A percentile compares a stretch with the other conserved stretches of the same genome.
These are phyloP conservation scores for Ensete glaucum DNA, from an alignment of 176 grass and related monocot species.

Conservation along the genomic window DNA sequence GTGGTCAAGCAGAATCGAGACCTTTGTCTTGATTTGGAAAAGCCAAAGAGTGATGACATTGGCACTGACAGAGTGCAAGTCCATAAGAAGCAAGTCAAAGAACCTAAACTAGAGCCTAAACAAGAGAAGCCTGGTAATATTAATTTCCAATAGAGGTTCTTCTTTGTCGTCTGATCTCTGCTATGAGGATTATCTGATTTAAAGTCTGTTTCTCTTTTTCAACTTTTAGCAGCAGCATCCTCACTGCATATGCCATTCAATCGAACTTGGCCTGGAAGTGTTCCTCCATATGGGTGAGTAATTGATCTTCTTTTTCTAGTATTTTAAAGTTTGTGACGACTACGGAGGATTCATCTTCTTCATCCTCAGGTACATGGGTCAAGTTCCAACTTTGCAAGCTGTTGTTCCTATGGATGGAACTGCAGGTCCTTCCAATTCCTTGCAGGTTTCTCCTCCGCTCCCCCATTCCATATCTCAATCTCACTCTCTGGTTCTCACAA, in stretches of 20 bases:
- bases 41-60: slow-evolving; percentile 26
- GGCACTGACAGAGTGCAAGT: slow-evolving; percentile 36
- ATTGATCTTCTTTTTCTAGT: background rate
- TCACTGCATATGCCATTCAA: slow-evolving; percentile 60
- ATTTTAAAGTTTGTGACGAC: background rate
- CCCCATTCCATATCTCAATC: background rate
- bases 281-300: slow-evolving; percentile 74
- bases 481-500: background rate
- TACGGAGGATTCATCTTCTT: background rate
- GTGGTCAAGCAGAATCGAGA: slow-evolving; percentile 21
- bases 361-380: slow-evolving; percentile 53
- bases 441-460: slow-evolving; percentile 41
- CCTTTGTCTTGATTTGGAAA: slow-evolving; percentile 86
- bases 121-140: slow-evolving; percentile 66
- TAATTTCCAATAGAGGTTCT: background rate
- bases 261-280: slow-evolving; percentile 57
- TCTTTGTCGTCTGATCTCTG: background rate
- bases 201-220: slow-evolving; percentile 5
- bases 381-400: slow-evolving; percentile 57
- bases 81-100: slow-evolving; percentile 42
- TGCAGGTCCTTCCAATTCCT: slow-evolving; percentile 42
- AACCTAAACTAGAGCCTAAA: slow-evolving; percentile 58
- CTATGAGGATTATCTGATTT: background rate
- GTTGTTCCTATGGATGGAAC: slow-evolving; percentile 61
- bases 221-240: slow-evolving; percentile 31